Evolutionary conservation across 129 eudicot species (phyloP), one percentile per base, ranked within the genome.

Genomic region (Helianthus annuus): DNA sequence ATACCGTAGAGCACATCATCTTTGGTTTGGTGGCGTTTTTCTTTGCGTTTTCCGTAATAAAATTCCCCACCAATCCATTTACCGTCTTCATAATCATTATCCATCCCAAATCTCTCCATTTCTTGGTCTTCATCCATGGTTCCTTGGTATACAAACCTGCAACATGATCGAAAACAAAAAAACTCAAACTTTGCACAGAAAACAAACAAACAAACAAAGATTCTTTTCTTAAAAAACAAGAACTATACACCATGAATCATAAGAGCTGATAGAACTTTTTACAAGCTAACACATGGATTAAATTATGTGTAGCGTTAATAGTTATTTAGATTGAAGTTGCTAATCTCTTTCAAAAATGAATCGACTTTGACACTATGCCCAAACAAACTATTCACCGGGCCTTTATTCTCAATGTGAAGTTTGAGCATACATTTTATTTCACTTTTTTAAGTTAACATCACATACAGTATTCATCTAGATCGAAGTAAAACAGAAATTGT

Each of bases 21-120:
- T 72, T 83, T 87, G 16, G 85, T 88, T 63, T 92, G 98, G 1
- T 67, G 52, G 1, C 66, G 80, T 69, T 85, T 92, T 44, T 89
- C 86, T 69, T 85, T 89, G 14, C 95, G 87, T 44, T 84, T 89
- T 1, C 86, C 73, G 2, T 89, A 85, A 58, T 75, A 86, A 56
- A 93, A 93, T 51, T 93, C 98, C 0, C 86, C 97, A 24, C 88
- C 96, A 7, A 87, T 80, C 88, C 87, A 93, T 80, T 87, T 95
- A 3, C 85, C 97, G 44, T 77, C 97, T 40, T 93, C 96, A 3
- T 68, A 93, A 67, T 93, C 98, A 4, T 93, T 93, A 16, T 93
- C 98, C 97, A 93, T 79, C 5, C 88, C 92, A 66, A 89, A 92
- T 55, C 79, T 83, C 82, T 92, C 98, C 91, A 82, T 89, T 59